Conservation (phyloP, 164 flowering plant genomes). For the Piper betle region DNA sequence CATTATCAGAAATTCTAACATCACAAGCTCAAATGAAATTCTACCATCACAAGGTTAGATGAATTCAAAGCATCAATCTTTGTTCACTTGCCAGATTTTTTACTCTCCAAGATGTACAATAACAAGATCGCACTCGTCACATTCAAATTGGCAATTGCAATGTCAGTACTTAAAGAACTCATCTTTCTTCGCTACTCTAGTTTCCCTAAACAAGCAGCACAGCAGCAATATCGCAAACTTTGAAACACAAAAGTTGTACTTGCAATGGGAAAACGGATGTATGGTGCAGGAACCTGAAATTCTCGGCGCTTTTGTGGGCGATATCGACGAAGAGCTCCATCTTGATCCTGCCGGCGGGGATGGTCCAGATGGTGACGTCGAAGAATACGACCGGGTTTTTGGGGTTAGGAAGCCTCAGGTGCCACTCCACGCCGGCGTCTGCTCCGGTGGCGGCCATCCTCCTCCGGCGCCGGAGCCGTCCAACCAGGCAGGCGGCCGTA, state of each 20-base stretch:
- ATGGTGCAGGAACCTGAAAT: slow-evolving; percentile 49
- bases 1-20: too few relatives aligned
- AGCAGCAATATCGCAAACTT: neutral
- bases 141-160: too few relatives aligned
- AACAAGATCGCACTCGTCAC: too few relatives aligned
- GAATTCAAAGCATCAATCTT: too few relatives aligned
- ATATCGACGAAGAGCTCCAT: slow-evolving; percentile 99
- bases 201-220: neutral
- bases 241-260: too few relatives aligned
- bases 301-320: slow-evolving; percentile 87
- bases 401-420: slow-evolving; percentile 86
- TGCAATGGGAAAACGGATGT: neutral
- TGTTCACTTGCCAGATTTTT: too few relatives aligned
- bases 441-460: slow-evolving; percentile 1
- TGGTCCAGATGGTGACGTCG: slow-evolving; percentile 81
- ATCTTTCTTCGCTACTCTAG: neutral
- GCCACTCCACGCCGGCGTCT: slow-evolving; percentile 55
- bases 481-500: neutral
- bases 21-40: too few relatives aligned
- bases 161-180: neutral
- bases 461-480: neutral
- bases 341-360: slow-evolving; percentile 93
- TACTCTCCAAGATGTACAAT: too few relatives aligned
- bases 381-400: slow-evolving; percentile 95
- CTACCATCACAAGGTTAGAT: too few relatives aligned